Evolutionary conservation across 1,284 basidiomycete species (phyloP), one percentile per base, ranked within the genome.

Genomic region (Cryptococcus deneoformans): DNA sequence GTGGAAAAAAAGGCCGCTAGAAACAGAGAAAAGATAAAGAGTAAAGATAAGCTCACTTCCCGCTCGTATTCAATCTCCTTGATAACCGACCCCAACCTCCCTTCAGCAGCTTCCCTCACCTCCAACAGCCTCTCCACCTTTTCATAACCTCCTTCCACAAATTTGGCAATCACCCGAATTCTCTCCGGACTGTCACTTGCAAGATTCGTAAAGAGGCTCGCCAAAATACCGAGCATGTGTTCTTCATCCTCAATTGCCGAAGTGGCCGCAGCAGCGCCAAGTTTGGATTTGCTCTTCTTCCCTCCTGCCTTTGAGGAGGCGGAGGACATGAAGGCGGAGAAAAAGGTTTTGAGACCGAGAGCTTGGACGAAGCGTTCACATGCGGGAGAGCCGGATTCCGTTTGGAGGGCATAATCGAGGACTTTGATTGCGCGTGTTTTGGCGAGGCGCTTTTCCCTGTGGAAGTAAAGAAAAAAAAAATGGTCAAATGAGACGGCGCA

Each of bases 71-170:
- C 83, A 53, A 92, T 86, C 50, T 87, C 85, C 49, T 75, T 75
- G 39, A 92, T 86, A 0, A 85, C 82, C 2, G 70, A 73, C 54
- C 77, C 82, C 46, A 94, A 78, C 7, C 89, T 81, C 9, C 73
- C 74, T 14, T 81, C 79, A 5, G 89, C 85, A 39, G 80, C 80
- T 61, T 92, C 90, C 39, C 94, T 81, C 57, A 95, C 83, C 70
- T 98, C 94, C 12, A 98, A 77, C 29, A 99, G 79, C 64, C 94
- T 88, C 73, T 99, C 96, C 0, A 90, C 84, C 72, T 98, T 97
- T 69, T 93, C 91, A 68, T 96, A 99, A 49, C 87, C 84, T 39
- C 80, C 82, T 74, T 97, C 92, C 8, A 97, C 90, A 69, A 99
- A 98, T 73, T 99, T 99, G 16, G 91, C 82, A 5, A 99, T 79